Conservation (phyloP, 2,329 filamentous ascomycete genomes). For the Fusarium falciforme region DNA sequence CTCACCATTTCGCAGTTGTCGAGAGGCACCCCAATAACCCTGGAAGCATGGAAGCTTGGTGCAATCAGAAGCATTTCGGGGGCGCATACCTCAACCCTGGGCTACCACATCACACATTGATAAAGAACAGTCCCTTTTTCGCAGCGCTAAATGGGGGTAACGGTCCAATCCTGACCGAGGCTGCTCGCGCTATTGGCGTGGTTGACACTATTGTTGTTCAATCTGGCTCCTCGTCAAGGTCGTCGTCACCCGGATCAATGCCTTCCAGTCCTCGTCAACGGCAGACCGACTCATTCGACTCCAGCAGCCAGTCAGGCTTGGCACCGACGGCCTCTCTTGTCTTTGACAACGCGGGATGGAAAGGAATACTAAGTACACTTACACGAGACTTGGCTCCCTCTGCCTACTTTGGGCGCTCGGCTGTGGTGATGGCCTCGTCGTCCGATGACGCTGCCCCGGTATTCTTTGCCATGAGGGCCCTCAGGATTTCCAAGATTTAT, state of each 20-base stretch:
- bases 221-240: slow-evolving; percentile 53
- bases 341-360: slow-evolving; percentile 87
- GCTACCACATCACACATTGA: slow-evolving; percentile 69
- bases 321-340: slow-evolving; percentile 68
- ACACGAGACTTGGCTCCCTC: slow-evolving; percentile 86
- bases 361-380: slow-evolving; percentile 83
- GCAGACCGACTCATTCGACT: slow-evolving; percentile 40
- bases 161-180: slow-evolving; percentile 75
- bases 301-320: slow-evolving; percentile 49
- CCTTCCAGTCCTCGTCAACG: slow-evolving; percentile 61
- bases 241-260: slow-evolving; percentile 59
- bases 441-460: slow-evolving; percentile 81
- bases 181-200: slow-evolving; percentile 81
- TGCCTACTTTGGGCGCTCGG: slow-evolving; percentile 80
- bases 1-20: slow-evolving; percentile 81
- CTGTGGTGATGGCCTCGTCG: slow-evolving; percentile 78
- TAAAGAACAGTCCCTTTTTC: slow-evolving; percentile 66
- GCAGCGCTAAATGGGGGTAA: slow-evolving; percentile 60
- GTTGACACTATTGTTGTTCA: slow-evolving; percentile 83
- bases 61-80: slow-evolving; percentile 80
- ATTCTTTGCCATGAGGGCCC: slow-evolving; percentile 81
- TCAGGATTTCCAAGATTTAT: slow-evolving; percentile 83
- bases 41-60: slow-evolving; percentile 76
- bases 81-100: slow-evolving; percentile 85
- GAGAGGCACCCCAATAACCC: slow-evolving; percentile 75